Base-by-base conservation (phyloP, 1,139 yeast genomes). In the Taphrina betulina region DNA sequence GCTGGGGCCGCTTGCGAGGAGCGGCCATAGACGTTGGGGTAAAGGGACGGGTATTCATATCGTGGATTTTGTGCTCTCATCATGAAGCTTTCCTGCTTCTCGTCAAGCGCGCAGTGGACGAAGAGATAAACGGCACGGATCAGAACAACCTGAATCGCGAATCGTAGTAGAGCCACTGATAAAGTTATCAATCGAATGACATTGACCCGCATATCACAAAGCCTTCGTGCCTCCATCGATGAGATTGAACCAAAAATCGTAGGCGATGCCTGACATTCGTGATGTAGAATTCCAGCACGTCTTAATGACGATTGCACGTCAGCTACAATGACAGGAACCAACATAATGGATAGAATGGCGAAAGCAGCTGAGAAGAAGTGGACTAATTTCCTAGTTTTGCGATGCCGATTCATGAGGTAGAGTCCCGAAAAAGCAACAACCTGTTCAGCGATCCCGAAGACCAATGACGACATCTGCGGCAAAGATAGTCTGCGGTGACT, bases 131-230 rank as follows among this genome's bases (percentile, higher is more conserved):
- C 28, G 22, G 28, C 22, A 14, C 2, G n/a, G 20, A 26, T 16
- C 14, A 41, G 45, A 12, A 41, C 12, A 14, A 41, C 23, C 14
- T 41, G 45, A n/a, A 41, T 26, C 29, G 28, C 23, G 14, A 41
- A 41, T 26, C 45, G 8, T 16, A 41, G n/a, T 1, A 23, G 35
- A 14, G 24, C 35, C 23, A 41, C 12, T n/a, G 28, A 14, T 12
- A 41, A 22, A 17, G 45, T 35, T 14, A 22, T 28, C 22, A 41
- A 14, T 16, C 28, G 24, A 2, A 26, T 28, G 22, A 33, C 45
- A 14, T 17, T 14, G 19, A n/a, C 26, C 2, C 14, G 45, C 14
- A 26, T 33, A 5, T 41, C 23, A 28, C 45, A 41, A 8, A 23
- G 35, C 14, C 23, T 35, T 3, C 35, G 45, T 10, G 35, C 35